Evolutionary conservation across 768 basidiomycete genomes (phyloP).

Genomic region (Mycena haematopus): DNA sequence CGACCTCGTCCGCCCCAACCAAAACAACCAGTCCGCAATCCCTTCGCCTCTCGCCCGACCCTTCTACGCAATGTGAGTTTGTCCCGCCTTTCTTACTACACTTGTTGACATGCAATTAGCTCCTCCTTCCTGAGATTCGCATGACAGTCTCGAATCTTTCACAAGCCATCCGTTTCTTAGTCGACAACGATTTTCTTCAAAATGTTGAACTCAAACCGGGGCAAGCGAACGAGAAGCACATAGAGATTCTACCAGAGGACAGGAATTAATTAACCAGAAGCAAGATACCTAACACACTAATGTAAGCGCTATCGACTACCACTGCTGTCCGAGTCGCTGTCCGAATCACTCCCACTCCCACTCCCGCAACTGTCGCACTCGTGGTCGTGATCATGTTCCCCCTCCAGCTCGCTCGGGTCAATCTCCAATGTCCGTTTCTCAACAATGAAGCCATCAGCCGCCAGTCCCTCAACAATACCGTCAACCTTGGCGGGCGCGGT

Average conservation of each 20-base stretch:
- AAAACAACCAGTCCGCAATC: constrained; percentile 60
- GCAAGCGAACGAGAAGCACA: constrained; percentile 67
- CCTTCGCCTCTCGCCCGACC: constrained; percentile 70
- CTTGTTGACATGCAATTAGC: constrained; percentile 45
- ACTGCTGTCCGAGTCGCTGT: constrained; percentile 33
- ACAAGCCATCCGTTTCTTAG: constrained; percentile 89
- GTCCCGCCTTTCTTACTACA: neutral
- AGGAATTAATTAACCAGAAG: constrained; percentile 24
- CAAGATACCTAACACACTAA: constrained; percentile 13
- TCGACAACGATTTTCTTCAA: constrained; percentile 85
- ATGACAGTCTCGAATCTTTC: constrained; percentile 91
- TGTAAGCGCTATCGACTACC: constrained; percentile 19
- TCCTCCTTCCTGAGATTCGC: constrained; percentile 85
- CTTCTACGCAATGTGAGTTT: constrained; percentile 79
- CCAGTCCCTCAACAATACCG: constrained; percentile 69
- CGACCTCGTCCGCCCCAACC: constrained; percentile 42
- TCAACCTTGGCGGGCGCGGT: constrained; percentile 83
- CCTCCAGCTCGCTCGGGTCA: constrained; percentile 58
- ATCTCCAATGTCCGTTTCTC: constrained; percentile 72
- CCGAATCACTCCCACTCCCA: constrained; percentile 39
- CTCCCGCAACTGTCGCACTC: constrained; percentile 43
- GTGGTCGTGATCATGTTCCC: constrained; percentile 42
- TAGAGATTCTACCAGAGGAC: constrained; percentile 57
- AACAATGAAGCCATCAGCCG: constrained; percentile 76
- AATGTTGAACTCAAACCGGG: constrained; percentile 85